phyloP scores from a whole-genome alignment of 805 yeast species.

The Saccharomycopsis sp. region DNA sequence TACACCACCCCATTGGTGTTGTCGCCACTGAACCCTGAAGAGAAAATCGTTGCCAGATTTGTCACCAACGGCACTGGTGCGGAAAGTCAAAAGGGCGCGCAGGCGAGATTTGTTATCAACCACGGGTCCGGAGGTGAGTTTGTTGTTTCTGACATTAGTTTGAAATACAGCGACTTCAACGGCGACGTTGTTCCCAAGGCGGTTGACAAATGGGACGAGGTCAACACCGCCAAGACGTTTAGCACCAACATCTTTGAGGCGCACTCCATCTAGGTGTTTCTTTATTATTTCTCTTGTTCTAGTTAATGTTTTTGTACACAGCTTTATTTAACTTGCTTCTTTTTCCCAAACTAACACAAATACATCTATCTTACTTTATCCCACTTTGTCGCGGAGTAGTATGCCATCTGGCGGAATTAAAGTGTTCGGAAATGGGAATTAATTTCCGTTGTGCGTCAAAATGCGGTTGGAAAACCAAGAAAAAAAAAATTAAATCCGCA shows the following conservation, averaged over 20 bases:
- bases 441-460: too few species aligned
- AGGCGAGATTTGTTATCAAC: conserved; percentile 49
- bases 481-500: too few species aligned
- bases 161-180: conserved; percentile 26
- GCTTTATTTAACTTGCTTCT: too few species aligned
- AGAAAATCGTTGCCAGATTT: conserved; percentile 78
- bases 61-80: conserved; percentile 60
- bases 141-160: conserved; percentile 34
- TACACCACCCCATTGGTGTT: conserved; percentile 37
- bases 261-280: conserved; percentile 3
- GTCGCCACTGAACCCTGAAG: conserved; percentile 35
- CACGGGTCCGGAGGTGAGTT: conserved; percentile 36
- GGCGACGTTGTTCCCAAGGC: conserved; percentile 2
- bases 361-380: too few species aligned
- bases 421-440: too few species aligned
- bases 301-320: too few species aligned
- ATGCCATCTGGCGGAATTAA: too few species aligned
- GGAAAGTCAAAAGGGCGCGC: conserved; percentile 72
- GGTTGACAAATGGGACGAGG: conserved; percentile 11
- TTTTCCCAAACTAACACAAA: too few species aligned
- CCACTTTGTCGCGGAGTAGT: too few species aligned
- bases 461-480: too few species aligned
- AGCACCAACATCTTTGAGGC: conserved; percentile 12
- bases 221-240: conserved; percentile 15
- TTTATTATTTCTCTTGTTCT: background rate